Conservation (phyloP, 345 rosid genomes). For the Hibiscus tridactylites region DNA sequence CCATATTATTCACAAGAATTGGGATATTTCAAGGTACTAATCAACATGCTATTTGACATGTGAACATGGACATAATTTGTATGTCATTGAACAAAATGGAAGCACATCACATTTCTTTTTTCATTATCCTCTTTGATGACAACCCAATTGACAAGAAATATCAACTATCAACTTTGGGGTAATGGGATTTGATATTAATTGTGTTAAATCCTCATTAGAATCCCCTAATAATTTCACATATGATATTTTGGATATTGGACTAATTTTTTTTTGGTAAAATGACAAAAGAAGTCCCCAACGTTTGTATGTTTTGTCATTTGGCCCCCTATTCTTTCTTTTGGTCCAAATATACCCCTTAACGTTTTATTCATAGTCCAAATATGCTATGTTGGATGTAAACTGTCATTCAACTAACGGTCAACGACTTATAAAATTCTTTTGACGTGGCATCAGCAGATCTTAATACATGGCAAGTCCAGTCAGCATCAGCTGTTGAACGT, state of each 20-base stretch:
- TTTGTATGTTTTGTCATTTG: too few species aligned
- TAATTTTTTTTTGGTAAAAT: too few species aligned
- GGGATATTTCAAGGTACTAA: conserved; percentile 19
- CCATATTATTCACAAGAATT: conserved; percentile 9
- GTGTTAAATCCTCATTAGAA: conserved; percentile 29
- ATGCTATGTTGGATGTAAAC: too few species aligned
- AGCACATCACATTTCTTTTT: conserved; percentile 8
- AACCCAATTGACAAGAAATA: conserved; percentile 53
- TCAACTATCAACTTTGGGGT: conserved; percentile 32
- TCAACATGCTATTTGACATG: conserved; percentile 29
- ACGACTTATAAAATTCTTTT: too few species aligned
- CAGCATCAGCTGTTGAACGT: too few species aligned
- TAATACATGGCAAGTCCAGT: too few species aligned
- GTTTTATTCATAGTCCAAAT: too few species aligned
- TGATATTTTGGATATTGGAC: not conserved
- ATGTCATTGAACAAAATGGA: conserved; percentile 32
- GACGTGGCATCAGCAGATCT: too few species aligned
- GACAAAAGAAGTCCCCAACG: too few species aligned
- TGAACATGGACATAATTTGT: conserved; percentile 16
- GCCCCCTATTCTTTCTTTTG: too few species aligned
- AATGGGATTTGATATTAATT: conserved; percentile 42
- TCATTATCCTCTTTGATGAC: conserved; percentile 15
- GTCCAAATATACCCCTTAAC: too few species aligned
- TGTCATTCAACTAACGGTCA: too few species aligned
- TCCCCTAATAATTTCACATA: conserved; percentile 26